Evolutionary conservation across 768 basidiomycete species (phyloP), one percentile per base, ranked within the genome.

Genomic region (Saitozyma sp.): DNA sequence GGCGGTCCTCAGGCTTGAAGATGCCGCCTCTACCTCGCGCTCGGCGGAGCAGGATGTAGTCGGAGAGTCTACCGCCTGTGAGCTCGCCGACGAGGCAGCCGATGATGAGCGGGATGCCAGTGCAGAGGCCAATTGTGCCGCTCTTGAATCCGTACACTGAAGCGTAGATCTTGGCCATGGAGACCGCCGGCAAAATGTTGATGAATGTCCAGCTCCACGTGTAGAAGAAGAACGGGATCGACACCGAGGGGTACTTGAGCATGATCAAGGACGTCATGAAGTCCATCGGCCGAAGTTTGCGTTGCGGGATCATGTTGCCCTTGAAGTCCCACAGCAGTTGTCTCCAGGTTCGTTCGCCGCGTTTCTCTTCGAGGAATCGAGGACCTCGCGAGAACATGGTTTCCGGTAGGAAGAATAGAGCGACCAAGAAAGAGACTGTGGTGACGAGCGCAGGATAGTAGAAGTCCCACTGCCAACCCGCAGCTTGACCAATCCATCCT

Each of bases 191-290:
- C 7, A 50, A 29, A 6, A 50, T 50, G n/a, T 50, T 50, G 50
- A 50, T 50, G 50, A 50, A 50, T 50, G 50, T 50, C 50, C 50
- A 50, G n/a, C 50, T 50, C 50, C 50, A 50, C 9, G 50, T 50
- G 50, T 50, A 50, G 50, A 50, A 50, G 50, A 50, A 50, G 50
- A 50, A 50, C 2, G 50, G 50, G 50, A 50, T 19, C 37, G 50
- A 17, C 16, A 50, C 50, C 6, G 50, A 50, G 50, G 50, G 50
- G 16, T 50, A 50, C 9, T 29, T 17, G 9, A 50, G 50, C 50
- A 50, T 50, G 50, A 19, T 19, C 17, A 50, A 50, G 17, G 50
- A 50, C 16, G 50, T 50, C 17, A 50, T 17, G 50, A 50, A 50
- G 50, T 50, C 50, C 9, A 29, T 50, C 9, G 17, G 17, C n/a